These are phyloP conservation scores for Ocimum tenuiflorum DNA, from an alignment of 257 asterid genomes.

Conservation along the genomic window DNA sequence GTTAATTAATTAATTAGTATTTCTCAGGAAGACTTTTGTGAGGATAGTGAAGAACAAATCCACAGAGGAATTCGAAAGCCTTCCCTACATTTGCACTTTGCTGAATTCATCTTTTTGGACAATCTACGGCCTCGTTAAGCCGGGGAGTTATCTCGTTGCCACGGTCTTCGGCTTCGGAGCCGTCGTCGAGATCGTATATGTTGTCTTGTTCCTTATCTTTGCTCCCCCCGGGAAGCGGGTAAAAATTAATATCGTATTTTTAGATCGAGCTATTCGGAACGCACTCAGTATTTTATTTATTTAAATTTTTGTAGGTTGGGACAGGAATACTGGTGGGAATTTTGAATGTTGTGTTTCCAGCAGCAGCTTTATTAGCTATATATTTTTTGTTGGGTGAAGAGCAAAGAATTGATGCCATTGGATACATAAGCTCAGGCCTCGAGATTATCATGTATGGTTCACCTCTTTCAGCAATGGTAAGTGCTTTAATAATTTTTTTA, in stretches of 20 bases:
- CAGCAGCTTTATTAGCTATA: conserved; percentile 24
- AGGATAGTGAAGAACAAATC: conserved; percentile 51
- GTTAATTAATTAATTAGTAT: no score
- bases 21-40: conserved; percentile 51
- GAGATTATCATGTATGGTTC: conserved; percentile 77
- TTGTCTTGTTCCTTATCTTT: conserved; percentile 42
- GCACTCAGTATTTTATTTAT: neutral
- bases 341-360: conserved; percentile 46
- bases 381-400: conserved; percentile 34
- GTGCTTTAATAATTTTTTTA: no score
- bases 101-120: conserved; percentile 54
- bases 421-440: conserved; percentile 51
- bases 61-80: conserved; percentile 56
- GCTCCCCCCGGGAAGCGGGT: conserved; percentile 44
- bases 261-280: neutral
- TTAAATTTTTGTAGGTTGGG: conserved; percentile 24
- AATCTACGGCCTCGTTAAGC: conserved; percentile 54
- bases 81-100: conserved; percentile 60
- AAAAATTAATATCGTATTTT: no score
- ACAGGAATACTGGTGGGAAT: conserved; percentile 33
- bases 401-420: conserved; percentile 44
- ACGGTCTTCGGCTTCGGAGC: conserved; percentile 66
- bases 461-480: conserved; percentile 76
- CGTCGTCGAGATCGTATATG: conserved; percentile 32
- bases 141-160: conserved; percentile 57